phyloP scores from a whole-genome alignment of 2,329 filamentous ascomycete species.

The Sphaerostilbella broomeana region DNA sequence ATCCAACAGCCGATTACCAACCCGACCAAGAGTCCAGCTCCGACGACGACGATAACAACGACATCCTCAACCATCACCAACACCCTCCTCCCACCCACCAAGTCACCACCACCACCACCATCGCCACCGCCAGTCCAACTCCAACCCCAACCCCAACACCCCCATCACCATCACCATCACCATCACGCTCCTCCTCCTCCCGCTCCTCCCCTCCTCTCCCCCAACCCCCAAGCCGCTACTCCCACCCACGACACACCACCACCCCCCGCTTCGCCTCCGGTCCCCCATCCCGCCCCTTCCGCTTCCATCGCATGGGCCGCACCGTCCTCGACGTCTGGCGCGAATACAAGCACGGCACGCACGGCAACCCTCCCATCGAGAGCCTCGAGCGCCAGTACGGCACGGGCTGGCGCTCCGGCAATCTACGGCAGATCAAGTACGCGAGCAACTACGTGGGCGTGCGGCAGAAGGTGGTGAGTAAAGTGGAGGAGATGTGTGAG shows the following conservation, averaged over 20 bases:
- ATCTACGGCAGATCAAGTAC: constrained; percentile 18
- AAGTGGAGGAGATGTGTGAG: constrained; percentile 17
- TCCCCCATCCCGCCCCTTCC: constrained; percentile 14
- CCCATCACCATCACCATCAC: constrained; percentile 9
- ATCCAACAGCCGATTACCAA: not conserved
- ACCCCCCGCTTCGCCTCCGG: constrained; percentile 17
- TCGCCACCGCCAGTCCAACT: not conserved
- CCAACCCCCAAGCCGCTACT: constrained; percentile 14
- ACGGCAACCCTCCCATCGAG: constrained; percentile 19
- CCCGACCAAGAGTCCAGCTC: too few species aligned
- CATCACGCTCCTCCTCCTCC: constrained; percentile 8
- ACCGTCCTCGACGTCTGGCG: constrained; percentile 19
- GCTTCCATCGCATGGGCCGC: constrained; percentile 20
- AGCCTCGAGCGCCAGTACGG: constrained; percentile 17
- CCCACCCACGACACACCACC: constrained; percentile 14
- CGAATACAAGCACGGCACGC: constrained; percentile 19
- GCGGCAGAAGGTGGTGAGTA: constrained; percentile 17
- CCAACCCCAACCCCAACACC: not conserved
- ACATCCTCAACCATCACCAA: not conserved
- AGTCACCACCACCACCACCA: not conserved
- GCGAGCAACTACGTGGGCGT: constrained; percentile 22
- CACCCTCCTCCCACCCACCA: not conserved
- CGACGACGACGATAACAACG: too few species aligned
- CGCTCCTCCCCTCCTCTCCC: constrained; percentile 1
- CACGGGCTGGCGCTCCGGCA: constrained; percentile 18